Conservation (phyloP, 805 yeast species). For the Ogataea polymorpha region DNA sequence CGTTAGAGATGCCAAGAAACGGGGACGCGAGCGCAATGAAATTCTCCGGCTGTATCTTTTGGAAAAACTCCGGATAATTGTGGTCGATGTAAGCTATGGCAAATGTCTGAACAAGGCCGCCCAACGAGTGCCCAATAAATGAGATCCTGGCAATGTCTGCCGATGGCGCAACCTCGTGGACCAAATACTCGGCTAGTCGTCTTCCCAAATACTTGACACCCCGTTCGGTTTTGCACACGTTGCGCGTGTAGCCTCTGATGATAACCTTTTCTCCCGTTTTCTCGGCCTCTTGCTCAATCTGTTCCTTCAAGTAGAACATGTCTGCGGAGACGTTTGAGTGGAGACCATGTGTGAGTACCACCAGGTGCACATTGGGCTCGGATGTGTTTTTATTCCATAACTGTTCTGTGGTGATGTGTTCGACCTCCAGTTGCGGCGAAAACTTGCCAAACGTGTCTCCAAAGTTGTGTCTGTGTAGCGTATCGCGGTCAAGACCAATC, state of each 20-base stretch:
- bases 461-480: conserved; percentile 26
- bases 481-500: conserved; percentile 45
- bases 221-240: conserved; percentile 82
- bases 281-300: conserved; percentile 50
- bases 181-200: conserved; percentile 71
- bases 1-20: conserved; percentile 80
- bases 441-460: conserved; percentile 26
- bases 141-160: conserved; percentile 63
- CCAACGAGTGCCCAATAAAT: conserved; percentile 89
- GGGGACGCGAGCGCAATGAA: conserved; percentile 88
- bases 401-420: conserved; percentile 57
- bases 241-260: conserved; percentile 79
- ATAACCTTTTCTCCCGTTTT: conserved; percentile 61
- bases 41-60: conserved; percentile 64
- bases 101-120: conserved; percentile 89
- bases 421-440: conserved; percentile 41
- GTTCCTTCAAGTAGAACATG: conserved; percentile 82
- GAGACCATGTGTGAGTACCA: conserved; percentile 85
- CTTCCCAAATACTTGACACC: conserved; percentile 85
- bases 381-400: conserved; percentile 74
- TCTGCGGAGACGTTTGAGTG: conserved; percentile 90
- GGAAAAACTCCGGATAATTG: conserved; percentile 70
- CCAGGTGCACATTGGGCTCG: conserved; percentile 69
- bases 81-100: conserved; percentile 77
- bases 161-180: conserved; percentile 43